These are phyloP conservation scores for Cordyceps cateniannulata DNA, from an alignment of 2,329 filamentous ascomycete species.

Conservation along the genomic window DNA sequence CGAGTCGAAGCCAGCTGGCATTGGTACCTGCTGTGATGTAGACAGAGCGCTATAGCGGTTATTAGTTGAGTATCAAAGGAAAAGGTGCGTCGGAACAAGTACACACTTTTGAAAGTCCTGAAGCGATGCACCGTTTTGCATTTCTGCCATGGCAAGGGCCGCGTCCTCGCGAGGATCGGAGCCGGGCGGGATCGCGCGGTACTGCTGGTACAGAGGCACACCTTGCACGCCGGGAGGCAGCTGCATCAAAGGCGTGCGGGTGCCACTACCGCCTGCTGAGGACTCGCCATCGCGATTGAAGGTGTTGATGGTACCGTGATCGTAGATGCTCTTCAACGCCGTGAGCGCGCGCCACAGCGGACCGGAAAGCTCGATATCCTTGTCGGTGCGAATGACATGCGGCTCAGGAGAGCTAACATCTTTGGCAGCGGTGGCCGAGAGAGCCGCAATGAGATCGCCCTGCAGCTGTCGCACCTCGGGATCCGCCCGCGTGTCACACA, in stretches of 20 bases:
- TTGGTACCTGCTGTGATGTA: slow-evolving; percentile 32
- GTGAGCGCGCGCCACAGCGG: slow-evolving; percentile 55
- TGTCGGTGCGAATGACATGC: slow-evolving; percentile 48
- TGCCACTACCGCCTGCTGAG: slow-evolving; percentile 39
- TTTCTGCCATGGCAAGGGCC: slow-evolving; percentile 57
- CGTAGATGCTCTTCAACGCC: slow-evolving; percentile 59
- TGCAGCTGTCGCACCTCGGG: slow-evolving; percentile 58
- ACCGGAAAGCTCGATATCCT: slow-evolving; percentile 56
- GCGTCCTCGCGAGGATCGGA: slow-evolving; percentile 54
- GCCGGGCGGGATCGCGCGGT: slow-evolving; percentile 22
- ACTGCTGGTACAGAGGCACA: slow-evolving; percentile 19
- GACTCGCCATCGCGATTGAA: slow-evolving; percentile 44
- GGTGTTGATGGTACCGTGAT: slow-evolving; percentile 53
- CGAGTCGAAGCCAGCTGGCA: slow-evolving; percentile 33
- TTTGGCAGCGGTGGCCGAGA: slow-evolving; percentile 59
- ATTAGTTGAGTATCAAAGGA: neutral
- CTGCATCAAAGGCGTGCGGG: slow-evolving; percentile 33
- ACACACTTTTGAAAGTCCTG: slow-evolving; percentile 38
- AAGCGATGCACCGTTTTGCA: slow-evolving; percentile 51
- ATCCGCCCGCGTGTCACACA: slow-evolving; percentile 57
- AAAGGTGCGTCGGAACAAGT: neutral
- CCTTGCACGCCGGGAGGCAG: slow-evolving; percentile 21
- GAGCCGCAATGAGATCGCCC: slow-evolving; percentile 55
- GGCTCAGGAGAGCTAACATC: slow-evolving; percentile 48
- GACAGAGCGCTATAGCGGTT: slow-evolving; percentile 24